These are phyloP conservation scores for Dacryopinax primogenitus DNA, from an alignment of 768 basidiomycete species.

Conservation along the genomic window DNA sequence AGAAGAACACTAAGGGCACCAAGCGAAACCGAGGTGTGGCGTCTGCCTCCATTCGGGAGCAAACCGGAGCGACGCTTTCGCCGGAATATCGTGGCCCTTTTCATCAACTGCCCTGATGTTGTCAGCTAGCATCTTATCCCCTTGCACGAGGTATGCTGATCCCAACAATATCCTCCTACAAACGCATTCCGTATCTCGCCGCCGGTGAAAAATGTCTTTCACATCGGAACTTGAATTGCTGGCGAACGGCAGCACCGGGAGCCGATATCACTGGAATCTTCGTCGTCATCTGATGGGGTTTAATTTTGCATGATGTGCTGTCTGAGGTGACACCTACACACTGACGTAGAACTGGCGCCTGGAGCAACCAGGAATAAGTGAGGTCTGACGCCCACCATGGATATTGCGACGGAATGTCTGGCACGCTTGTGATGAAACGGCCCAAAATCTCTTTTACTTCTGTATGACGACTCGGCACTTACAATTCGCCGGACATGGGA, in stretches of 20 bases:
- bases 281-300: neutral
- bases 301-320: neutral
- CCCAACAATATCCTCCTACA: neutral
- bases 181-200: neutral
- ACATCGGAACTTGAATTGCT: neutral
- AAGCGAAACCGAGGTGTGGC: neutral
- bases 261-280: neutral
- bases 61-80: slow-evolving; percentile 7
- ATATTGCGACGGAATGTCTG: neutral
- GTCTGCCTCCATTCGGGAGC: slow-evolving; percentile 2
- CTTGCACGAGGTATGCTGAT: neutral
- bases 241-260: neutral
- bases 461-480: slow-evolving; percentile 5
- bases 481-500: neutral
- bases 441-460: neutral
- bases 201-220: neutral
- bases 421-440: neutral
- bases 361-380: neutral
- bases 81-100: neutral
- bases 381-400: neutral
- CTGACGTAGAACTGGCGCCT: neutral
- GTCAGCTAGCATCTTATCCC: neutral
- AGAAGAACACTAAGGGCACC: neutral
- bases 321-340: neutral
- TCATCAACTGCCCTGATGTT: neutral